Evolutionary conservation across 2,329 filamentous ascomycete species (phyloP).

Genomic region (Cladophialophora carrionii): DNA sequence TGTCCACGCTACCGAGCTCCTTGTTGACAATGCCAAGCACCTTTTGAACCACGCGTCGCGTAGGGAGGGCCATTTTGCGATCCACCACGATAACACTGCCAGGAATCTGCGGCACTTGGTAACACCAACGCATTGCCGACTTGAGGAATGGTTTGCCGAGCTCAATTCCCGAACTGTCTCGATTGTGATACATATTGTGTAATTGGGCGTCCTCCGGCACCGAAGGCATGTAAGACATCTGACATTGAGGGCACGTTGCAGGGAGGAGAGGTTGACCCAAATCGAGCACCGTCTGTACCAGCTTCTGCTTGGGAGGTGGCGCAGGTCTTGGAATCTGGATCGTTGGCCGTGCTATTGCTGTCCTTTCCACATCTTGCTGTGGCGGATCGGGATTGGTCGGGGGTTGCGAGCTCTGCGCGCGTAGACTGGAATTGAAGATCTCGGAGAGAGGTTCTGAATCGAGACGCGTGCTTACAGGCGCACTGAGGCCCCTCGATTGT

Average conservation of each 20-base stretch:
- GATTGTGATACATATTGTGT: conserved; percentile 67
- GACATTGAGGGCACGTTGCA: conserved; percentile 62
- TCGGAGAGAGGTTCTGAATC: conserved; percentile 38
- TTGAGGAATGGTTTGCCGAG: conserved; percentile 62
- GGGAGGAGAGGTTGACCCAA: conserved; percentile 53
- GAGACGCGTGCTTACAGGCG: conserved; percentile 24
- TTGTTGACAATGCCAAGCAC: conserved; percentile 65
- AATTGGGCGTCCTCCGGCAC: conserved; percentile 63
- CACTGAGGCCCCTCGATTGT: conserved; percentile 40
- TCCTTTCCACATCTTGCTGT: conserved; percentile 15
- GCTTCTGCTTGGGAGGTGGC: conserved; percentile 36
- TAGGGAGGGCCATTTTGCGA: conserved; percentile 55
- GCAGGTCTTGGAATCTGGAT: conserved; percentile 21
- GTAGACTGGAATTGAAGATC: conserved; percentile 36
- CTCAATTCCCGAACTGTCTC: conserved; percentile 64
- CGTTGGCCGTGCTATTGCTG: conserved; percentile 20
- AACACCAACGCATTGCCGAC: conserved; percentile 56
- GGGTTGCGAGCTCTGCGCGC: conserved; percentile 24
- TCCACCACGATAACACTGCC: conserved; percentile 63
- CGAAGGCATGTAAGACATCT: conserved; percentile 69
- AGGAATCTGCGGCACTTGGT: conserved; percentile 54
- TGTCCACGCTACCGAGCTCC: conserved; percentile 64
- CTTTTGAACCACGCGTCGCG: conserved; percentile 58
- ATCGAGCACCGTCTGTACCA: conserved; percentile 66
- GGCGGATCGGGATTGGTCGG: conserved; percentile 15